Base-by-base conservation (phyloP, 2,329 filamentous ascomycete species). In the Hymenoscyphus scutula region DNA sequence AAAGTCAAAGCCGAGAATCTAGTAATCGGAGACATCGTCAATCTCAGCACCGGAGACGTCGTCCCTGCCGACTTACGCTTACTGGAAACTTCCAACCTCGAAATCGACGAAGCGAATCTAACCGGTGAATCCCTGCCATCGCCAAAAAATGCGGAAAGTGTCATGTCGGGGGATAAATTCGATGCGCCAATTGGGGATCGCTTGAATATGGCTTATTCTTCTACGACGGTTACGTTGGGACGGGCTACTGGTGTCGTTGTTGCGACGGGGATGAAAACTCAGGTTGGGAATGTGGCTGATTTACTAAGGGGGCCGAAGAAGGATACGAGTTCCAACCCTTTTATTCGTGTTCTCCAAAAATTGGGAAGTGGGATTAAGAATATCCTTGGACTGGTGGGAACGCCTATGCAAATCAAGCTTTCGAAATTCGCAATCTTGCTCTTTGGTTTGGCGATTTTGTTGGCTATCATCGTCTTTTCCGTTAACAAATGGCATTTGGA, bases 351-450 rank as follows among this genome's bases (percentile, higher is more conserved):
- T 69, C 81, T 78, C 69, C 78, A 77, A 60, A 80, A 82, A 54
- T 75, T 78, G 48, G 77, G 77, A 61, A 79, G 75, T 53, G 76
- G 71, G 13, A 62, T 71, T 53, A 77, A 77, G 67, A 81, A 82
- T 67, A 80, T 90, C 64, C 81, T 90, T 53, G 88, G 85, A 61
- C 75, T 88, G 2, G 82, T 90, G 60, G 92, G 92, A 57, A 96
- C 92, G 1, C 92, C 92, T 0, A 80, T 97, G 54, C 91, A 96
- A 77, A 88, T 89, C 68, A 94, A 91, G 72, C 82, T 97, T 58
- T 91, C 89, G 77, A 92, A 93, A 76, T 88, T 97, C 71, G 92
- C 92, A 30, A 86, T 95, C 53, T 74, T 91, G 3, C 84, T 96
- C 1, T 96, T 96, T 72, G 86, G 82, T 55, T 83, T 92, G 58